Base-by-base conservation (phyloP, 495 filamentous ascomycete species). In the Hypoxylon perforatum region DNA sequence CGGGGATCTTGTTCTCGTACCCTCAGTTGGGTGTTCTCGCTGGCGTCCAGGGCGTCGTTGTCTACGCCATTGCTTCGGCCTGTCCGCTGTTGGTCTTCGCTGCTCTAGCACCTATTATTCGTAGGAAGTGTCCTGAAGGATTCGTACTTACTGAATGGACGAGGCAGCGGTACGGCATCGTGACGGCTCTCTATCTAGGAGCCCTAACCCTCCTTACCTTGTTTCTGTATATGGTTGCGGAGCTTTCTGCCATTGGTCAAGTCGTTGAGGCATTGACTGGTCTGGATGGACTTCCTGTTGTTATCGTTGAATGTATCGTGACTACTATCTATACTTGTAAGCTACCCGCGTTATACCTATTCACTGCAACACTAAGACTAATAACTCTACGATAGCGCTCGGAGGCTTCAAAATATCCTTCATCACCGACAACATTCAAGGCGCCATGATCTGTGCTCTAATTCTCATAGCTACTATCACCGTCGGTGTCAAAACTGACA, bases 91-190 rank as follows among this genome's bases (percentile, higher is more conserved):
- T 92, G 63, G 75, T 87, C 14, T 93, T 93, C 71, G 89, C 87
- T 22, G 77, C 80, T 21, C 79, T 93, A 33, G 87, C 89, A 0
- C 91, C 90, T 0, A 88, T 91, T 64, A 90, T 93, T 61, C 80
- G 91, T 45, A 82, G 78, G 63, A 92, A 91, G 76, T 90, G 87
- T 42, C 91, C 90, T 0, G 85, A 91, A 45, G 90, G 90, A 0
- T 93, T 93, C 58, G 89, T 93, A 48, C 77, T 93, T 47, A 93
- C 90, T 0, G 91, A 92, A 77, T 93, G 90, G 91, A 89, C 88
- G 25, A 80, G 89, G 30, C 88, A 91, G 74, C 80, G 91, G 55
- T 93, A 90, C 76, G 90, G 90, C 0, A 47, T 80, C 3, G 69
- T 87, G 33, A 80, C 90, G 8, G 86, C 87, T 3, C 72, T 92